Conservation (phyloP, 345 rosid genomes). For the Moricandia moricandioides region DNA sequence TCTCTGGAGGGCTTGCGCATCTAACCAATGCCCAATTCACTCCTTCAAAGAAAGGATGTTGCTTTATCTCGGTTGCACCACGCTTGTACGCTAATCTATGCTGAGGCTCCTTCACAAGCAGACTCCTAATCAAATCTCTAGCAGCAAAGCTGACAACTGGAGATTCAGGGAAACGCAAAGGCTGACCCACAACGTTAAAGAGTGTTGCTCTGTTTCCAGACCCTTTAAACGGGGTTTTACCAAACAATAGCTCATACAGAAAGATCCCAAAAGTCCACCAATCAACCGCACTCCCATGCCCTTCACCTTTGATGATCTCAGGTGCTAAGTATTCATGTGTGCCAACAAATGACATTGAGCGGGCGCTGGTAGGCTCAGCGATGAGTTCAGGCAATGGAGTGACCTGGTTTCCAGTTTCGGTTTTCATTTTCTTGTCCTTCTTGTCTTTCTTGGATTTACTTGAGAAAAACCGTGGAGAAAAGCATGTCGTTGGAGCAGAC, state of each 20-base stretch:
- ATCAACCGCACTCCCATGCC: conserved; percentile 84
- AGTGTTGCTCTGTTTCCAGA: conserved; percentile 77
- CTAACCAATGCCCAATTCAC: conserved; percentile 83
- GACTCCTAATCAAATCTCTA: conserved; percentile 69
- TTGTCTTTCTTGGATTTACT: conserved; percentile 55
- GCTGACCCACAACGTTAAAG: conserved; percentile 73
- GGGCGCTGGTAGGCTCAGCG: conserved; percentile 88
- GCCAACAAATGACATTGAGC: conserved; percentile 87
- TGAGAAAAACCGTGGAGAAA: conserved; percentile 53
- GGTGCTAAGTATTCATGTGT: conserved; percentile 84
- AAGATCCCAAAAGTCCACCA: conserved; percentile 92
- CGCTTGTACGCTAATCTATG: conserved; percentile 69
- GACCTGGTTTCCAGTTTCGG: conserved; percentile 55
- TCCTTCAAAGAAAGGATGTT: conserved; percentile 80
- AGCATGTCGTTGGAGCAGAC: conserved; percentile 56
- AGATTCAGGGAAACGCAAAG: conserved; percentile 74
- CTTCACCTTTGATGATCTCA: conserved; percentile 78
- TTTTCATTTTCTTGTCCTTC: conserved; percentile 52
- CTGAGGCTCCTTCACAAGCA: conserved; percentile 81
- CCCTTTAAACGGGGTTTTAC: conserved; percentile 84
- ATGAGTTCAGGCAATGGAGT: conserved; percentile 74
- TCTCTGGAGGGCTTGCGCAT: conserved; percentile 76
- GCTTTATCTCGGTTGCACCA: conserved; percentile 77
- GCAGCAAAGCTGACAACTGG: conserved; percentile 72
- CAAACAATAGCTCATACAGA: conserved; percentile 70